Percentiles rank a stretch among this genome's conserved stretches.
Conservation (phyloP, 495 filamentous ascomycete species). For the Daldinia grandis region DNA sequence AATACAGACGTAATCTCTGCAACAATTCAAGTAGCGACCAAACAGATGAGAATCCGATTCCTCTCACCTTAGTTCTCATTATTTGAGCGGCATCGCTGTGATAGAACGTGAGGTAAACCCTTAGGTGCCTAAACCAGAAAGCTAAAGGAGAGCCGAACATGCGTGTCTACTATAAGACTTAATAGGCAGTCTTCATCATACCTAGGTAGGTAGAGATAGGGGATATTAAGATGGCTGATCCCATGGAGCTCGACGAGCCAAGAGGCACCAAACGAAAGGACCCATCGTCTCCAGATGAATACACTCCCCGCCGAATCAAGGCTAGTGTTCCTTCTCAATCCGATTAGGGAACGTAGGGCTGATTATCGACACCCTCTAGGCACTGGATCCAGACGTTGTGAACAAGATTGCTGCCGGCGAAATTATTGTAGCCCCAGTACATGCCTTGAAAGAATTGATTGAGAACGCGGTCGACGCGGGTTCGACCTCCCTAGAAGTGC, state of each 20-base stretch:
- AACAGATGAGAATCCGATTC: background rate
- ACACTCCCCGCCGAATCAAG: constrained; percentile 73
- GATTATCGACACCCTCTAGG: constrained; percentile 56
- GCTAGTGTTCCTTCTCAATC: constrained; percentile 43
- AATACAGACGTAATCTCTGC: background rate
- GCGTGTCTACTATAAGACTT: background rate
- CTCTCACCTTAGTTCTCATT: background rate
- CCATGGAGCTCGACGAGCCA: constrained; percentile 58
- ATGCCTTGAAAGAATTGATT: constrained; percentile 96
- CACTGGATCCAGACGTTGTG: constrained; percentile 92
- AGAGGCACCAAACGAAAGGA: constrained; percentile 73
- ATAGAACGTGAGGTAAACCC: constrained; percentile 1
- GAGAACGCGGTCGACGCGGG: constrained; percentile 98
- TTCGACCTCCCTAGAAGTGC: constrained; percentile 87
- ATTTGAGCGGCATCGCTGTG: background rate
- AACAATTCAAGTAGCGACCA: background rate
- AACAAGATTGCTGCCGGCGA: constrained; percentile 99
- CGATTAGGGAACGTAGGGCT: constrained; percentile 8
- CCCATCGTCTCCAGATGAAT: constrained; percentile 52
- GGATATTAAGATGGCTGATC: constrained; percentile 51
- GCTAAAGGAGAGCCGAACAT: constrained; percentile 2
- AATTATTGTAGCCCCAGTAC: constrained; percentile 96
- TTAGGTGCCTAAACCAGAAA: background rate
- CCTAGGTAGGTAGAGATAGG: no score
- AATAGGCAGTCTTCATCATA: constrained; percentile 7